Percentiles rank a stretch among this genome's conserved stretches.
Conservation (phyloP, 2,329 filamentous ascomycete genomes). For the Phialocephala subalpina region DNA sequence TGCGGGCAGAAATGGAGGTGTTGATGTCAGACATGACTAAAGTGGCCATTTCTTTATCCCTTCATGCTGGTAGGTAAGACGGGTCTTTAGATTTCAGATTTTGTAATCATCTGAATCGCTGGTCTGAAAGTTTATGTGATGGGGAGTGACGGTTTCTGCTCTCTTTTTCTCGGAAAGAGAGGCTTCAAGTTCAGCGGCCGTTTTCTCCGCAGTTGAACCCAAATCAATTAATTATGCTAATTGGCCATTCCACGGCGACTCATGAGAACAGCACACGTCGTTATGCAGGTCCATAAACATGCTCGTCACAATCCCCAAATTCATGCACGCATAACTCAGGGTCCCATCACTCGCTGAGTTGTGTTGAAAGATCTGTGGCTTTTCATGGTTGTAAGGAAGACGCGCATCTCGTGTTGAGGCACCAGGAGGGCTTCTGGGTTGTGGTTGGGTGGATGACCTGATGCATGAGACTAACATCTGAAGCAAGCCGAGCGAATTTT, state of each 20-base stretch:
- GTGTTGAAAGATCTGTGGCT: too few species aligned
- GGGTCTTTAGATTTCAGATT: too few species aligned
- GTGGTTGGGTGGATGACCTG: background rate
- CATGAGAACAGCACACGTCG: too few species aligned
- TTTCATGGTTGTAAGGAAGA: too few species aligned
- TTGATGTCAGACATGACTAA: constrained; percentile 13
- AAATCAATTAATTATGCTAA: too few species aligned
- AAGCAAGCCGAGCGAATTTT: constrained; percentile 13
- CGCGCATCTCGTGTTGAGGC: background rate
- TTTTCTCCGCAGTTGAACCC: background rate
- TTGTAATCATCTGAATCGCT: constrained; percentile 15
- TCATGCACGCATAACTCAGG: background rate
- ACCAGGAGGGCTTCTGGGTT: background rate
- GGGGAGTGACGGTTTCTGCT: background rate
- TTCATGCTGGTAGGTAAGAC: background rate
- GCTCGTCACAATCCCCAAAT: background rate
- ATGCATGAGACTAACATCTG: background rate
- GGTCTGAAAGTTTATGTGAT: background rate
- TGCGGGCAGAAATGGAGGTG: background rate
- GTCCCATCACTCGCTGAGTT: too few species aligned
- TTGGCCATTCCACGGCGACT: background rate
- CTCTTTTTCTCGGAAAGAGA: background rate
- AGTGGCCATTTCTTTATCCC: too few species aligned
- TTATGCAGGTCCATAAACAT: too few species aligned
- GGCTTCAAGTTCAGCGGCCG: background rate